A percentile compares a stretch with the other conserved stretches of the same genome.
These are phyloP conservation scores for Royoungia palumana DNA, from an alignment of 768 basidiomycete species.

Conservation along the genomic window DNA sequence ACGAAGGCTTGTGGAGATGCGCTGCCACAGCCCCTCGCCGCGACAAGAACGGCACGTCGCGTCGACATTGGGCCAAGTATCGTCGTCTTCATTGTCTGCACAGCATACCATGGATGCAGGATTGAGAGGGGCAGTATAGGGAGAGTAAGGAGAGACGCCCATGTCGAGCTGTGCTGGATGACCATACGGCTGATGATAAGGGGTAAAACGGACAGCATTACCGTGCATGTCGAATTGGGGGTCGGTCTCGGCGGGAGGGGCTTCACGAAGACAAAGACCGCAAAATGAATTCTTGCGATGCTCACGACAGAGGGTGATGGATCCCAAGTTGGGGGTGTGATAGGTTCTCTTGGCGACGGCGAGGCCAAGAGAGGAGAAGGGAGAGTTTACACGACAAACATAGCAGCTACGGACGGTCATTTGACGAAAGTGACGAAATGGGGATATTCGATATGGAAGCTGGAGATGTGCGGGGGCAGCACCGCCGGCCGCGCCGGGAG, in stretches of 20 bases:
- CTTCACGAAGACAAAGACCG: constrained; percentile 66
- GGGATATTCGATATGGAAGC: constrained; percentile 39
- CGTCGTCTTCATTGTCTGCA: constrained; percentile 70
- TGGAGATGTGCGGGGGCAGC: constrained; percentile 35
- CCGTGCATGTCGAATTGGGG: constrained; percentile 34
- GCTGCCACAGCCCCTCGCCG: constrained; percentile 60
- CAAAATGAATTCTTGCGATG: constrained; percentile 65
- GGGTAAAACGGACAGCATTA: constrained; percentile 28
- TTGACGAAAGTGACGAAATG: constrained; percentile 61
- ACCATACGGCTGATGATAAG: constrained; percentile 32
- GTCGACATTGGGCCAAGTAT: constrained; percentile 60
- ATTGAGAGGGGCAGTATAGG: constrained; percentile 22
- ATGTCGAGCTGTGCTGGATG: constrained; percentile 18
- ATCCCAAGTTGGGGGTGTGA: constrained; percentile 41
- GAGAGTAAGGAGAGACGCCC: constrained; percentile 24
- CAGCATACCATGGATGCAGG: constrained; percentile 42
- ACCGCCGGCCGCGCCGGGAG: constrained; percentile 24
- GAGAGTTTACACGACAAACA: constrained; percentile 68
- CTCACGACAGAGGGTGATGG: constrained; percentile 56
- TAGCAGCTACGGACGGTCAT: constrained; percentile 54
- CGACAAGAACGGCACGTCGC: constrained; percentile 70
- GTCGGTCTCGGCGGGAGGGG: constrained; percentile 43
- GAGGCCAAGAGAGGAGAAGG: constrained; percentile 49
- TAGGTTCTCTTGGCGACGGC: constrained; percentile 46
- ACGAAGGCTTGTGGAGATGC: constrained; percentile 42